Conservation (phyloP, 1,284 basidiomycete species). For the Mycena sp. region DNA sequence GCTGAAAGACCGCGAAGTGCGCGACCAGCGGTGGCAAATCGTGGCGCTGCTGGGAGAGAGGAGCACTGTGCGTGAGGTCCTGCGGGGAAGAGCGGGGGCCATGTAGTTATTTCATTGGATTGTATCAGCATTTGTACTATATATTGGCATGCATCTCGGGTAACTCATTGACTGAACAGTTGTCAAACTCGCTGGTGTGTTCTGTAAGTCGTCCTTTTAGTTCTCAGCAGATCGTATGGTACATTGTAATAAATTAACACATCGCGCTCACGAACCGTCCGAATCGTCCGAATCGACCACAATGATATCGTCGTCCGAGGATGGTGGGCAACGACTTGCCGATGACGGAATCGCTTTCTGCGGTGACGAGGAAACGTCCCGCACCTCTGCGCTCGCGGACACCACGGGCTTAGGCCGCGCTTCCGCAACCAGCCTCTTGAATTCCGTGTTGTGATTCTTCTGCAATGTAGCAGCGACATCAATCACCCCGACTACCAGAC, state of each 20-base stretch:
- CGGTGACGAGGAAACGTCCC: background rate
- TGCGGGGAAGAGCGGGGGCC: constrained; percentile 42
- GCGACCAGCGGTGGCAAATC: constrained; percentile 78
- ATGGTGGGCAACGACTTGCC: background rate
- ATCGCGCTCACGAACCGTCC: background rate
- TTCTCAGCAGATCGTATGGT: no score
- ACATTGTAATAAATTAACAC: no score
- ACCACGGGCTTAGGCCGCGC: constrained; percentile 45
- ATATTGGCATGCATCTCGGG: no score
- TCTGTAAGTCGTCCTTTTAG: no score
- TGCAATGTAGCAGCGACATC: constrained; percentile 32
- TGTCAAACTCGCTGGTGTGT: no score
- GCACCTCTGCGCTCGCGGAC: background rate
- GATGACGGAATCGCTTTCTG: no score
- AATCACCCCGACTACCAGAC: background rate
- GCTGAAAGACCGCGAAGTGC: constrained; percentile 70
- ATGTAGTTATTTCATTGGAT: background rate
- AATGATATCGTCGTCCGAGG: constrained; percentile 31
- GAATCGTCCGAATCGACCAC: constrained; percentile 42
- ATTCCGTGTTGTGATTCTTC: constrained; percentile 56
- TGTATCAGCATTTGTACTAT: constrained; percentile 16
- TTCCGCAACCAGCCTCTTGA: constrained; percentile 51
- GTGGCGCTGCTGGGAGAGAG: constrained; percentile 77
- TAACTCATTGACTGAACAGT: no score
- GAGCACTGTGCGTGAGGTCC: constrained; percentile 74